Evolutionary conservation across 2,329 filamentous ascomycete species (phyloP).

Genomic region (Verruconis gallopava): DNA sequence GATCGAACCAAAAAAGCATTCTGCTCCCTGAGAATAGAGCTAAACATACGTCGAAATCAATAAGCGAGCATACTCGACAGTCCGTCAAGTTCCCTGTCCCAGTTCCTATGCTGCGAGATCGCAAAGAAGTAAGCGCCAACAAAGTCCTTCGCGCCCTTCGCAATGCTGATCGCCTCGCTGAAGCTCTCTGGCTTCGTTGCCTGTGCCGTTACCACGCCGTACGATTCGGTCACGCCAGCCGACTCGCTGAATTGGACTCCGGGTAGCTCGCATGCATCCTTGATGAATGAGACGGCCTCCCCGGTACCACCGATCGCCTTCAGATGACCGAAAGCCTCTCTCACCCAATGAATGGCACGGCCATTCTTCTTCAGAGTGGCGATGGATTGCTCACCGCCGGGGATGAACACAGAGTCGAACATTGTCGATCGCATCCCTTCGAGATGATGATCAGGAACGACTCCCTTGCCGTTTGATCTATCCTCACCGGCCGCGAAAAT

Average conservation of each 20-base stretch:
- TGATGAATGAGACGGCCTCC: slow-evolving; percentile 54
- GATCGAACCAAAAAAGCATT: too few species aligned
- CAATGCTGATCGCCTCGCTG: slow-evolving; percentile 48
- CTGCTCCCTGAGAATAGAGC: too few species aligned
- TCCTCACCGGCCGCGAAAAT: slow-evolving; percentile 50
- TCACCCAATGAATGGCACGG: slow-evolving; percentile 61
- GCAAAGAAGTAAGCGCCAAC: slow-evolving; percentile 56
- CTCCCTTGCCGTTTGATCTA: slow-evolving; percentile 37
- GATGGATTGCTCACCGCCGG: slow-evolving; percentile 51
- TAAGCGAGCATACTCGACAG: slow-evolving; percentile 55
- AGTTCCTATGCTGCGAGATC: slow-evolving; percentile 62
- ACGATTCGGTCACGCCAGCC: slow-evolving; percentile 48
- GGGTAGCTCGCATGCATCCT: slow-evolving; percentile 32
- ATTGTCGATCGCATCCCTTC: slow-evolving; percentile 69
- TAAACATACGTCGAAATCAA: too few species aligned
- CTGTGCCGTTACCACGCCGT: slow-evolving; percentile 61
- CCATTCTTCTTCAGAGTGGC: slow-evolving; percentile 54
- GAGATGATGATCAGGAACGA: slow-evolving; percentile 63
- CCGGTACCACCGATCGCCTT: slow-evolving; percentile 68
- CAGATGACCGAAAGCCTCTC: slow-evolving; percentile 69
- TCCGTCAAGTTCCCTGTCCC: slow-evolving; percentile 59
- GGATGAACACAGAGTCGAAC: slow-evolving; percentile 69
- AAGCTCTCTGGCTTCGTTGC: slow-evolving; percentile 42
- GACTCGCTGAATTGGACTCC: slow-evolving; percentile 38
- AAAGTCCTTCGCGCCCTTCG: slow-evolving; percentile 56